Evolutionary conservation across 164 flowering plant species (phyloP).

Genomic region (Warburgia ugandensis): DNA sequence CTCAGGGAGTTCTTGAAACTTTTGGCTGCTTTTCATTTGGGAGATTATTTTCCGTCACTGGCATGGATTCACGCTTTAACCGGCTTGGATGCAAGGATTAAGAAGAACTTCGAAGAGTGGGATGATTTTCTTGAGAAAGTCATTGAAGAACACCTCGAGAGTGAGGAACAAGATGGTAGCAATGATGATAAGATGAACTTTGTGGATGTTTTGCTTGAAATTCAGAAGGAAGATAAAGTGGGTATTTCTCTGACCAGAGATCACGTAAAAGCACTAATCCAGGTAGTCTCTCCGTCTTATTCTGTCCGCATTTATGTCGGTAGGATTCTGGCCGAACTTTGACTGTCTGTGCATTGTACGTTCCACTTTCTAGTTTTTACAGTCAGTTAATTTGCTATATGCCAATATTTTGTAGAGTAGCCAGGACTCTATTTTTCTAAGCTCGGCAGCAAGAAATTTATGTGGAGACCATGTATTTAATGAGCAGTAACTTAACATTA

Average conservation of each 20-base stretch:
- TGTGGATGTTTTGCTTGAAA: slow-evolving; percentile 5
- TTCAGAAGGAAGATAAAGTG: neutral
- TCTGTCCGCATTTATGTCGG: neutral
- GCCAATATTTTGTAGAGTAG: too few relatives aligned
- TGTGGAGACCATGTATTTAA: too few relatives aligned
- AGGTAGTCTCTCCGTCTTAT: neutral
- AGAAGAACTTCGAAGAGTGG: slow-evolving; percentile 4
- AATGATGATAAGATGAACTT: neutral
- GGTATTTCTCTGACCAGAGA: neutral
- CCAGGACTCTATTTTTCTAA: too few relatives aligned
- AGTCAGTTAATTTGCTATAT: too few relatives aligned
- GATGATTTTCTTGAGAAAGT: slow-evolving; percentile 7
- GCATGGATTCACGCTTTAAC: slow-evolving; percentile 15
- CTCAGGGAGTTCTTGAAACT: slow-evolving; percentile 5
- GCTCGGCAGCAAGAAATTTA: too few relatives aligned
- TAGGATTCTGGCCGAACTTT: too few relatives aligned
- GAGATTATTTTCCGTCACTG: slow-evolving; percentile 14
- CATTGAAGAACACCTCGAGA: neutral
- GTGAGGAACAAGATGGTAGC: neutral
- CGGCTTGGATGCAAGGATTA: slow-evolving; percentile 12
- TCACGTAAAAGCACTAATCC: neutral
- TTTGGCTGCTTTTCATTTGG: slow-evolving; percentile 11
- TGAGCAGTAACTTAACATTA: too few relatives aligned
- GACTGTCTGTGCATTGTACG: too few relatives aligned
- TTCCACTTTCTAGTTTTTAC: too few relatives aligned